phyloP scores from a whole-genome alignment of 331 rosid genomes.

The Malus hybrid region DNA sequence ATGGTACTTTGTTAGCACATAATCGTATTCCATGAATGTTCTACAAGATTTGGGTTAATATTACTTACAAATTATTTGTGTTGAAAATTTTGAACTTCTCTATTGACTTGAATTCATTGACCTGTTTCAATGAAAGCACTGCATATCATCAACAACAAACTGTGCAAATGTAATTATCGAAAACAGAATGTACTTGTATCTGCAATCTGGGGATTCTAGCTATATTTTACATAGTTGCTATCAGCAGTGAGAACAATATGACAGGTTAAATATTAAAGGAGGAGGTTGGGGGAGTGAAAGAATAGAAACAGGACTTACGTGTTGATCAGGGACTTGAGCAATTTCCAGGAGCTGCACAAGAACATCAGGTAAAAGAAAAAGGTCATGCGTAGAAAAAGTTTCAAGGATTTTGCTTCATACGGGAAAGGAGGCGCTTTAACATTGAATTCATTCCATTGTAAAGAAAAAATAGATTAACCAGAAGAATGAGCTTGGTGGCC shows the following conservation, averaged over 20 bases:
- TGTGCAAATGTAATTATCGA: too few relatives aligned
- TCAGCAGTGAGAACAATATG: background rate
- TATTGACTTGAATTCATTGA: conserved; percentile 89
- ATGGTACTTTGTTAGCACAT: conserved; percentile 20
- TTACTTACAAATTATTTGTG: conserved; percentile 86
- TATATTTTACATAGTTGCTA: background rate
- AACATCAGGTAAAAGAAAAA: conserved; percentile 12
- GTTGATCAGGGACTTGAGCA: conserved; percentile 91
- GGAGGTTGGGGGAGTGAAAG: background rate
- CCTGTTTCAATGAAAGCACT: conserved; percentile 39
- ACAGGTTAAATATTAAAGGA: background rate
- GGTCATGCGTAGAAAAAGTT: background rate
- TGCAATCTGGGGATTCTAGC: background rate
- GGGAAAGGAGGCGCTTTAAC: background rate
- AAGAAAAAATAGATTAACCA: background rate
- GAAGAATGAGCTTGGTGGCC: background rate
- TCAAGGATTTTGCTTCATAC: background rate
- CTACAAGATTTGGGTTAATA: conserved; percentile 3
- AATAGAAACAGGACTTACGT: conserved; percentile 49
- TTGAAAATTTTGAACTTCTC: conserved; percentile 98
- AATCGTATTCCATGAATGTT: background rate
- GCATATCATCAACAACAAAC: background rate
- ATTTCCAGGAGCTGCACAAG: conserved; percentile 88
- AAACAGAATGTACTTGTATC: too few relatives aligned
- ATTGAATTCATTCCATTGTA: background rate